These are phyloP conservation scores for Melampsora larici-populina DNA, from an alignment of 1,284 basidiomycete genomes.

Conservation along the genomic window DNA sequence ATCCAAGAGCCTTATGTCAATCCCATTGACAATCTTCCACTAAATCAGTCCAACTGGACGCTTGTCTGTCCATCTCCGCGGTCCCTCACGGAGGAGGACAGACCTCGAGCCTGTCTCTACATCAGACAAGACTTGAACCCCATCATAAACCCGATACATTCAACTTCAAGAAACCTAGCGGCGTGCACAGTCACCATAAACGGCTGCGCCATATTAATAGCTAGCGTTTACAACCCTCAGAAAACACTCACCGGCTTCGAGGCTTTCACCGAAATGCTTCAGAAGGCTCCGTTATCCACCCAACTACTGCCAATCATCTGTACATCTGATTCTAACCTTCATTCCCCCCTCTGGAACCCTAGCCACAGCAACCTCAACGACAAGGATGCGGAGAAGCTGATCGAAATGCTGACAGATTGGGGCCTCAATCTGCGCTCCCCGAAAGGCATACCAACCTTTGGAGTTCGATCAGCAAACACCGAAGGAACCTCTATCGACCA, in stretches of 20 bases:
- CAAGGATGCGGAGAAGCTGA: background rate
- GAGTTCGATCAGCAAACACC: no score
- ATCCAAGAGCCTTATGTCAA: no score
- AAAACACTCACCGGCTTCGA: background rate
- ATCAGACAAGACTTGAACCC: background rate
- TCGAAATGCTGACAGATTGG: no score
- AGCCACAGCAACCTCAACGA: background rate
- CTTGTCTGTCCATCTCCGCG: background rate
- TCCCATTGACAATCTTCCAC: background rate
- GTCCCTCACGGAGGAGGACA: background rate
- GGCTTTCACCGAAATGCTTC: background rate
- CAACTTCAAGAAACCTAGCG: background rate
- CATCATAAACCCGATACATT: background rate
- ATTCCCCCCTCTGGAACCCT: background rate
- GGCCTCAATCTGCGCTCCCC: no score
- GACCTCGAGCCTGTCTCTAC: background rate
- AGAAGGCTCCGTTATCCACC: background rate
- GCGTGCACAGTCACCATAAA: background rate
- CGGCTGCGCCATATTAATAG: background rate
- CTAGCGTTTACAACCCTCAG: background rate
- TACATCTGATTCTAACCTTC: no score
- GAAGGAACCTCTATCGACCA: no score
- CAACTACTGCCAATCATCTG: background rate
- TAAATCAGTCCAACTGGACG: background rate
- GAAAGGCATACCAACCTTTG: no score